Percentiles rank a stretch among this genome's conserved stretches.
Evolutionary conservation across 2,329 filamentous ascomycete genomes (phyloP).

Genomic region (Remersonia thermophila): DNA sequence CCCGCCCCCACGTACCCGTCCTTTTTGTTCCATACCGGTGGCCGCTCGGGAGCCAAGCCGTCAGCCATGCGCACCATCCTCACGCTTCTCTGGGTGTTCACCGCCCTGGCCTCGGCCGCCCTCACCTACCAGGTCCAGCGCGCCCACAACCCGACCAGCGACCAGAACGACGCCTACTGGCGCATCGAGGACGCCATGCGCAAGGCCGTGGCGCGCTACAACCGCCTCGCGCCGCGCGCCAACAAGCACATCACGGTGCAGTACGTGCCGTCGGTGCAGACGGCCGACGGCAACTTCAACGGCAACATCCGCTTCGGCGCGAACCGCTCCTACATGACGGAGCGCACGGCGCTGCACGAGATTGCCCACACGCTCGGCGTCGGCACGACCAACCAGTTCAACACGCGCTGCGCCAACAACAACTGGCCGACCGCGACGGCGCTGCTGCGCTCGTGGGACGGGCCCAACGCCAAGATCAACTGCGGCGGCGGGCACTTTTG

Average conservation of each 20-base stretch:
- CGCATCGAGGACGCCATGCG: slow-evolving; percentile 32
- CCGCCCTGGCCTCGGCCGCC: slow-evolving; percentile 24
- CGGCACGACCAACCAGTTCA: slow-evolving; percentile 31
- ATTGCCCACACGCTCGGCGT: slow-evolving; percentile 35
- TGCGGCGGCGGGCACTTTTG: slow-evolving; percentile 30
- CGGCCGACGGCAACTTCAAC: slow-evolving; percentile 33
- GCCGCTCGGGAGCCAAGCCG: too few relatives aligned
- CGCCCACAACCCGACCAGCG: slow-evolving; percentile 27
- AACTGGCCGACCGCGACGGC: slow-evolving; percentile 30
- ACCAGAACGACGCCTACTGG: slow-evolving; percentile 31
- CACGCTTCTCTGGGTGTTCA: slow-evolving; percentile 19
- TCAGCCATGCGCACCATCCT: slow-evolving; percentile 27
- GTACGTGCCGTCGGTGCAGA: slow-evolving; percentile 32
- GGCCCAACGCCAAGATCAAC: slow-evolving; percentile 24
- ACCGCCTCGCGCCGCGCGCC: slow-evolving; percentile 21
- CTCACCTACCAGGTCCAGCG: slow-evolving; percentile 29
- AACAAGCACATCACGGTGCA: slow-evolving; percentile 28
- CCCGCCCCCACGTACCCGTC: too few relatives aligned
- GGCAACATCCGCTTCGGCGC: slow-evolving; percentile 35
- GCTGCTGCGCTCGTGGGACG: slow-evolving; percentile 31
- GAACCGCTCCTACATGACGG: slow-evolving; percentile 34
- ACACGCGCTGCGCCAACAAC: slow-evolving; percentile 26
- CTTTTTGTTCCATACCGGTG: too few relatives aligned
- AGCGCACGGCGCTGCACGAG: slow-evolving; percentile 37
- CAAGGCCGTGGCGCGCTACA: slow-evolving; percentile 29